Percentiles rank a stretch among this genome's conserved stretches.
Conservation (phyloP, 1,139 yeast species). For the Kluyveromyces marxianus region DNA sequence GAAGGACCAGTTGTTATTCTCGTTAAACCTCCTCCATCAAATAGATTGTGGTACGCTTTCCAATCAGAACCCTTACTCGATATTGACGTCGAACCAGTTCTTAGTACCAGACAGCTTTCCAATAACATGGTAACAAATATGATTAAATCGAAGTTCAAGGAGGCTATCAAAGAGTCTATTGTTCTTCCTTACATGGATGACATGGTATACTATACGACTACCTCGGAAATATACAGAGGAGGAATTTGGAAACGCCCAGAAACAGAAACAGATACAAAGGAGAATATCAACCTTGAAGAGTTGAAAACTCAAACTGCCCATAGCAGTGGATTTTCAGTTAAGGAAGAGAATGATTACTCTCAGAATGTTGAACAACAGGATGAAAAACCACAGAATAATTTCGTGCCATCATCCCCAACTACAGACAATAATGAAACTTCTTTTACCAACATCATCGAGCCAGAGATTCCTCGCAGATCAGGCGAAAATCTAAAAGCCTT, state of each 20-base stretch:
- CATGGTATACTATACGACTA: constrained; percentile 59
- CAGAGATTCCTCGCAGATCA: background rate
- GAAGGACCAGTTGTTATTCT: constrained; percentile 67
- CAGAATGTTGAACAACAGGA: no score
- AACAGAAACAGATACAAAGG: background rate
- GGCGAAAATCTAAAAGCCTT: background rate
- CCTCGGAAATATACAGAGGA: constrained; percentile 68
- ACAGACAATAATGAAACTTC: background rate
- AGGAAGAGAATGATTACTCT: background rate
- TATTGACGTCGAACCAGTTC: constrained; percentile 76
- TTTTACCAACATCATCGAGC: background rate
- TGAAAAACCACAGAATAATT: no score
- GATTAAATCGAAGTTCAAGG: constrained; percentile 71
- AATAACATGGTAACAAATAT: constrained; percentile 72
- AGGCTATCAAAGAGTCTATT: constrained; percentile 68
- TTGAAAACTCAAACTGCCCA: constrained; percentile 3
- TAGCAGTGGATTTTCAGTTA: background rate
- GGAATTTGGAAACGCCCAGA: constrained; percentile 66
- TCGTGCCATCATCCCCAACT: no score
- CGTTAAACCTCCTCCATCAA: constrained; percentile 85
- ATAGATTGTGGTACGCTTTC: constrained; percentile 85
- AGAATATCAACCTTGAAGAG: background rate
- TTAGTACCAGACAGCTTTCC: constrained; percentile 73
- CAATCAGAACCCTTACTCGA: constrained; percentile 70
- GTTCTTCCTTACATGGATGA: constrained; percentile 91